These are phyloP conservation scores for Anisodus acutangulus DNA, from an alignment of 257 asterid genomes.

Conservation along the genomic window DNA sequence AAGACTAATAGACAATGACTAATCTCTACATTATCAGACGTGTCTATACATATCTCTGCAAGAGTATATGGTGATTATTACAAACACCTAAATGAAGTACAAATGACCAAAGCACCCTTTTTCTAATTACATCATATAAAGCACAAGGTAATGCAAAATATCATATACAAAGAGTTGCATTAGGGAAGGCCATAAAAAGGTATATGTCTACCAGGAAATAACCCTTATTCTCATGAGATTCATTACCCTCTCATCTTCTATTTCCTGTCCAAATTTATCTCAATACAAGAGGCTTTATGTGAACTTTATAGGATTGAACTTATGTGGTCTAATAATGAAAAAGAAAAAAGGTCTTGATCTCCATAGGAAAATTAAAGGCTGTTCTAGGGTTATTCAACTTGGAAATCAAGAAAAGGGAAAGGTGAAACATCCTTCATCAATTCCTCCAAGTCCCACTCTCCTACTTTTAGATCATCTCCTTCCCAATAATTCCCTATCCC, in stretches of 20 bases:
- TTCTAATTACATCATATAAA: constrained; percentile 6
- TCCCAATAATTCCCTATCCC: constrained; percentile 59
- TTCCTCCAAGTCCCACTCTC: constrained; percentile 69
- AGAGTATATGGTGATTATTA: constrained; percentile 29
- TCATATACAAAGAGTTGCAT: constrained; percentile 19
- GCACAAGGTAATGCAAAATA: background rate
- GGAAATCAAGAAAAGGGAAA: constrained; percentile 58
- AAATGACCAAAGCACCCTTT: constrained; percentile 17
- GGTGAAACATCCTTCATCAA: constrained; percentile 65
- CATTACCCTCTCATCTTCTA: background rate
- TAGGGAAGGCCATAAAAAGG: background rate
- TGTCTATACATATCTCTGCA: background rate
- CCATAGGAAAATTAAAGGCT: constrained; percentile 21
- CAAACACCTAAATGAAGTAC: constrained; percentile 18
- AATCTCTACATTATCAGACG: background rate
- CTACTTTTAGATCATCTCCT: constrained; percentile 48
- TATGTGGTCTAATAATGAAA: constrained; percentile 17
- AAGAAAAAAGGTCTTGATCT: background rate
- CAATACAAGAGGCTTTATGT: background rate
- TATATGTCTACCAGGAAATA: background rate
- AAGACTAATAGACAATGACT: constrained; percentile 19
- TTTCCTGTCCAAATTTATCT: constrained; percentile 24
- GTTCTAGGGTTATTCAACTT: constrained; percentile 38
- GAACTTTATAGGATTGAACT: constrained; percentile 10
- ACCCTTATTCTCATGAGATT: constrained; percentile 18